phyloP scores from a whole-genome alignment of 352 stramenopile species.

The Aphanomyces euteiches region DNA sequence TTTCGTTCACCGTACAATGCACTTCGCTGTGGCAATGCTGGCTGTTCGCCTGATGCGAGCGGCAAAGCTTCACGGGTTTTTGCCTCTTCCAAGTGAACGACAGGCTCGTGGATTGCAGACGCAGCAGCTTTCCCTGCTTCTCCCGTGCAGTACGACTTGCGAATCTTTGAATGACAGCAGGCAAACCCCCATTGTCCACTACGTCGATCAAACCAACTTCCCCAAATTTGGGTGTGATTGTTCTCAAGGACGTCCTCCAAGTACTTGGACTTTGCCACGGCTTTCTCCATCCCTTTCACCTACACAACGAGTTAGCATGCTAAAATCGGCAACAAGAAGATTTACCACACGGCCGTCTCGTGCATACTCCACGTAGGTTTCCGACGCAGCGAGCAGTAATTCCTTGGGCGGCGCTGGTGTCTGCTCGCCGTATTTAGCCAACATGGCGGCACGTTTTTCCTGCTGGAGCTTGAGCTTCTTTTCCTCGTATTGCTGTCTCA shows the following conservation, averaged over 20 bases:
- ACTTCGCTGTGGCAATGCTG: slow-evolving; percentile 49
- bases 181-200: slow-evolving; percentile 96
- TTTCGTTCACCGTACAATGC: slow-evolving; percentile 90
- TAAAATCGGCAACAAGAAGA: slow-evolving; percentile 30
- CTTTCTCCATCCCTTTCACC: slow-evolving; percentile 69
- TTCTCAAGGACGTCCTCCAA: slow-evolving; percentile 95
- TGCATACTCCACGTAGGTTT: slow-evolving; percentile 92
- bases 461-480: slow-evolving; percentile 64
- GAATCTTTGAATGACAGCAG: slow-evolving; percentile 94
- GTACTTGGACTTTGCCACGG: slow-evolving; percentile 94
- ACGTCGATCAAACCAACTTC: slow-evolving; percentile 95
- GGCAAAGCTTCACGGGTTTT: slow-evolving; percentile 19
- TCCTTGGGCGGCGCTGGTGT: slow-evolving; percentile 79
- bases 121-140: slow-evolving; percentile 85
- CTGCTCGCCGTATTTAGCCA: slow-evolving; percentile 97
- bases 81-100: slow-evolving; percentile 28
- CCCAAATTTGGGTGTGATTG: slow-evolving; percentile 97
- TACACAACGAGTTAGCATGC: slow-evolving; percentile 2
- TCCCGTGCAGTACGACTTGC: slow-evolving; percentile 95
- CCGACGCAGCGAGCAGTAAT: slow-evolving; percentile 81
- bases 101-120: slow-evolving; percentile 21
- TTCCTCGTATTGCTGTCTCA: slow-evolving; percentile 92
- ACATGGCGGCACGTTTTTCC: slow-evolving; percentile 66
- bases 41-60: slow-evolving; percentile 27
- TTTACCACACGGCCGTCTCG: slow-evolving; percentile 81